Evolutionary conservation across 108 stramenopile genomes (phyloP).

Genomic region (Licmophora abbreviata): DNA sequence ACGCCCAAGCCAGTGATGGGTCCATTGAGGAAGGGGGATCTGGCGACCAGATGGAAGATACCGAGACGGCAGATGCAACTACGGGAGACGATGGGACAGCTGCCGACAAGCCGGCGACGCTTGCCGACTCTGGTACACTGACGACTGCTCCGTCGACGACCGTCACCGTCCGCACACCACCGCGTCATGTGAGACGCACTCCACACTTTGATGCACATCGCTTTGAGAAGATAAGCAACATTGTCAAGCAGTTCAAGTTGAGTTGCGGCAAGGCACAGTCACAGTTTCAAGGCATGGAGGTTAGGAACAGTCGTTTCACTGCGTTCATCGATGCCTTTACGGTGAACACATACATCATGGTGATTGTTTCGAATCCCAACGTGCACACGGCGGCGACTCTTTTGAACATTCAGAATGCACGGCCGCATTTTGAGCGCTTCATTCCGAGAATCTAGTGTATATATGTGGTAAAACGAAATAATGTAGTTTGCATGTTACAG

Average conservation of each 20-base stretch:
- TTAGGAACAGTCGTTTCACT: slow-evolving; percentile 82
- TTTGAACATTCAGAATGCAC: slow-evolving; percentile 90
- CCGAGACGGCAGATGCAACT: neutral
- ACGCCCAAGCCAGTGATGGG: slow-evolving; percentile 37
- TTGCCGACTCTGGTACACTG: neutral
- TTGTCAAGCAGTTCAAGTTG: slow-evolving; percentile 99
- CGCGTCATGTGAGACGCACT: slow-evolving; percentile 24
- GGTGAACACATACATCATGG: slow-evolving; percentile 97
- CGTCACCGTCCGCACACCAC: slow-evolving; percentile 1
- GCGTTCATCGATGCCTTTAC: slow-evolving; percentile 96
- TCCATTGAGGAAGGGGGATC: neutral
- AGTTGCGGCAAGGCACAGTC: slow-evolving; percentile 92
- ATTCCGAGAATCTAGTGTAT: slow-evolving; percentile 58
- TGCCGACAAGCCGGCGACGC: neutral
- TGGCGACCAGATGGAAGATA: slow-evolving; percentile 5
- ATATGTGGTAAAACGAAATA: neutral
- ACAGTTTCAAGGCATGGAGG: slow-evolving; percentile 96
- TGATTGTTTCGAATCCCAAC: slow-evolving; percentile 81
- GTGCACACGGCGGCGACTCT: slow-evolving; percentile 84
- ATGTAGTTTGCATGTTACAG: neutral
- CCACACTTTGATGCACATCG: slow-evolving; percentile 94
- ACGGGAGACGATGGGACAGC: neutral
- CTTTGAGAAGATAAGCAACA: slow-evolving; percentile 99
- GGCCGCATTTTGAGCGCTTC: slow-evolving; percentile 88
- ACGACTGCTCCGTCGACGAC: neutral